These are phyloP conservation scores for Scenedesmus sp. DNA, from an alignment of 163 green algal genomes.

Conservation along the genomic window DNA sequence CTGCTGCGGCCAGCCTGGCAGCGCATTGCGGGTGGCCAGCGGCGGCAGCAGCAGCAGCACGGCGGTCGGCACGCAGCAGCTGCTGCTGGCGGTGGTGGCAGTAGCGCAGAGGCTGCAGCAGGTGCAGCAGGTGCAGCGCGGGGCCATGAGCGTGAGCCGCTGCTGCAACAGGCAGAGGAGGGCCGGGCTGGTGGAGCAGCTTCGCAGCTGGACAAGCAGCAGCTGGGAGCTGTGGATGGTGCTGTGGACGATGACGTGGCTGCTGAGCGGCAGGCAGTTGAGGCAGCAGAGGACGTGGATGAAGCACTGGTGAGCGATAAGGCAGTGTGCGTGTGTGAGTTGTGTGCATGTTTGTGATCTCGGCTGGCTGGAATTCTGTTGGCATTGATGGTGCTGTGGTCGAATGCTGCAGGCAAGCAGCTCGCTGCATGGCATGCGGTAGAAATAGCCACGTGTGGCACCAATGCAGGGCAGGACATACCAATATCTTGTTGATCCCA, in stretches of 20 bases:
- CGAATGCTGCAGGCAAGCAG: neutral
- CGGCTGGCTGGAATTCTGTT: neutral
- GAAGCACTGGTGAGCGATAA: constrained; percentile 16
- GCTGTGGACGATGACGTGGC: constrained; percentile 64
- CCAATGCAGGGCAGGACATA: no score
- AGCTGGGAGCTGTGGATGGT: constrained; percentile 23
- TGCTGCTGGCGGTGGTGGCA: neutral
- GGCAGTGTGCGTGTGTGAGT: no score
- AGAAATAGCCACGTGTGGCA: no score
- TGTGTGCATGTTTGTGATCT: neutral
- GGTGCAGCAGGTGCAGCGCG: constrained; percentile 12
- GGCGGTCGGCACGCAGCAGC: no score
- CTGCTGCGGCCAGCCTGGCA: neutral
- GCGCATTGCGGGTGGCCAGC: neutral
- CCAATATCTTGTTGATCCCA: no score
- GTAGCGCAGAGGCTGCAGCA: neutral
- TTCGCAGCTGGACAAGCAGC: neutral
- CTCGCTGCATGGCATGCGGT: neutral
- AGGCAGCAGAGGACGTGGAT: constrained; percentile 38
- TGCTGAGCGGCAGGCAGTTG: constrained; percentile 64
- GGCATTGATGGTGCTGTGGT: neutral
- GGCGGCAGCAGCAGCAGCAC: neutral
- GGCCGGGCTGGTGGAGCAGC: no score
- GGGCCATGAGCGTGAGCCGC: neutral
- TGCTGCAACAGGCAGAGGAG: constrained; percentile 1